These are phyloP conservation scores for Trypanosoma brucei DNA, from an alignment of 208 protist species.

Conservation along the genomic window DNA sequence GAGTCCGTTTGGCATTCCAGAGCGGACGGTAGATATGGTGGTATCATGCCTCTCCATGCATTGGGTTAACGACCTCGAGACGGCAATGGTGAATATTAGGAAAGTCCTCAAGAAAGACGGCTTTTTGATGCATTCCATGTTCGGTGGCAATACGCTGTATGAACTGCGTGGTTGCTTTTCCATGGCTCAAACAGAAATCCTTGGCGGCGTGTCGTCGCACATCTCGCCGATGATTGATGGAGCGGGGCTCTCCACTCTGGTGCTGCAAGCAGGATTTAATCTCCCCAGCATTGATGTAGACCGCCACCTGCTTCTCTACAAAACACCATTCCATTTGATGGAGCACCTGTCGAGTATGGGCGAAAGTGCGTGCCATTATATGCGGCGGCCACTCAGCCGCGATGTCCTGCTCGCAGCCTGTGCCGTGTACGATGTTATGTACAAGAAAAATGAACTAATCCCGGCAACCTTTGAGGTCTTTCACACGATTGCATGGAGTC, in stretches of 20 bases:
- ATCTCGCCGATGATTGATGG: constrained; percentile 89
- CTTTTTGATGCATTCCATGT: constrained; percentile 80
- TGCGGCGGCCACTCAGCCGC: constrained; percentile 55
- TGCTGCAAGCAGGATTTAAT: constrained; percentile 84
- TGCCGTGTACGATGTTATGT: constrained; percentile 84
- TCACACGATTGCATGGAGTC: constrained; percentile 87
- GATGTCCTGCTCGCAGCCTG: constrained; percentile 72
- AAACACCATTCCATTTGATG: constrained; percentile 89
- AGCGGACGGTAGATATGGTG: constrained; percentile 86
- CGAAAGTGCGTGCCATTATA: constrained; percentile 77
- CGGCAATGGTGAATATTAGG: constrained; percentile 70
- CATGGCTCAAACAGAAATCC: constrained; percentile 81
- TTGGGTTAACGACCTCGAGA: constrained; percentile 90
- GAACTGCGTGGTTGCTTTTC: constrained; percentile 86
- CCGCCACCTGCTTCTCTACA: constrained; percentile 80
- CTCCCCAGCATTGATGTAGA: constrained; percentile 91
- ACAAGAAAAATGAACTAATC: constrained; percentile 75
- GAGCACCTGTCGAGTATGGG: constrained; percentile 87
- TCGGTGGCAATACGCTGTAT: constrained; percentile 90
- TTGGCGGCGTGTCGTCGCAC: constrained; percentile 83
- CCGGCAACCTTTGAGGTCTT: constrained; percentile 91
- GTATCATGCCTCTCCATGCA: constrained; percentile 88
- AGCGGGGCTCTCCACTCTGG: constrained; percentile 73
- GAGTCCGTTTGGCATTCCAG: constrained; percentile 70
- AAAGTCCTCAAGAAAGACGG: constrained; percentile 85